Conservation (phyloP, 805 yeast genomes). For the Teunomyces tritomae region DNA sequence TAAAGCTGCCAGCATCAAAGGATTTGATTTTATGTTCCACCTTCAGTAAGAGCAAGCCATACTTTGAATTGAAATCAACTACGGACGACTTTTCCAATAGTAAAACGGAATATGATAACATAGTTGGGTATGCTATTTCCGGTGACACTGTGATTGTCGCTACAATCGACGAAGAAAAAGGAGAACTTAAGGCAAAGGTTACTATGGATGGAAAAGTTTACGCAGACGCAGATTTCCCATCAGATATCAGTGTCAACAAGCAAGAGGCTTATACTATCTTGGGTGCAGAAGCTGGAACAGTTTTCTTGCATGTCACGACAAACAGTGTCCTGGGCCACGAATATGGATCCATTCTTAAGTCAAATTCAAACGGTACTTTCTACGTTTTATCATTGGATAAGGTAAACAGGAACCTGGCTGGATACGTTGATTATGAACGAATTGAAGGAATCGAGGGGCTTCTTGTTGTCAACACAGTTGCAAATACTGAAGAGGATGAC, state of each 20-base stretch:
- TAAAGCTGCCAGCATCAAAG: slow-evolving; percentile 31
- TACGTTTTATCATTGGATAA: slow-evolving; percentile 64
- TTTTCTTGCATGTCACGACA: slow-evolving; percentile 83
- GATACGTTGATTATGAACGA: slow-evolving; percentile 87
- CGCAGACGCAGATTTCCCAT: slow-evolving; percentile 80
- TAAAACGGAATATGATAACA: slow-evolving; percentile 47
- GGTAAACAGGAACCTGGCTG: slow-evolving; percentile 71
- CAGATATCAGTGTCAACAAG: slow-evolving; percentile 52
- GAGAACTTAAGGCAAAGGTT: slow-evolving; percentile 61
- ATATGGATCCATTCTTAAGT: slow-evolving; percentile 78
- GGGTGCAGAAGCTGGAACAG: slow-evolving; percentile 66
- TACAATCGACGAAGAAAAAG: slow-evolving; percentile 41
- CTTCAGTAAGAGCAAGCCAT: slow-evolving; percentile 27
- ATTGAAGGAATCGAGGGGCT: slow-evolving; percentile 84
- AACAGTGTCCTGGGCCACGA: slow-evolving; percentile 48
- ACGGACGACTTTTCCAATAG: slow-evolving; percentile 50
- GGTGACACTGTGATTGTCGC: slow-evolving; percentile 78
- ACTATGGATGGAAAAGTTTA: slow-evolving; percentile 75
- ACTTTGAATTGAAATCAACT: slow-evolving; percentile 42
- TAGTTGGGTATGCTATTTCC: slow-evolving; percentile 71
- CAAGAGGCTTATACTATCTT: slow-evolving; percentile 71
- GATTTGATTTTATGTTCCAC: slow-evolving; percentile 67
- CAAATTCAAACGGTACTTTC: slow-evolving; percentile 88
- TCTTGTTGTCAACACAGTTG: slow-evolving; percentile 67
- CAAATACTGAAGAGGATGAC: slow-evolving; percentile 44